Conservation (phyloP, 148 eudicot genomes). For the Fallopia convolvulus region DNA sequence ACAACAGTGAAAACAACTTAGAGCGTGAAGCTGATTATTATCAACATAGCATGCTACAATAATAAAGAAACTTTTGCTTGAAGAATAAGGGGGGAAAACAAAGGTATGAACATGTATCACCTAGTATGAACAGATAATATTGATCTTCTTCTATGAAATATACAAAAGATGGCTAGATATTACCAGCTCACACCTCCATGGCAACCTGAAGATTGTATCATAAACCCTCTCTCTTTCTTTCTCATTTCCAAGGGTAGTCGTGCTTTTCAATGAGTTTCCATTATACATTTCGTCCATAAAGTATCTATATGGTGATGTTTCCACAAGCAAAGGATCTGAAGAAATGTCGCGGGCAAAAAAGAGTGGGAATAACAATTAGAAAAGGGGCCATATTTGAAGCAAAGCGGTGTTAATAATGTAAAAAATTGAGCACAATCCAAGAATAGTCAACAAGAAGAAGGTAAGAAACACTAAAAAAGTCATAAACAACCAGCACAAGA, state of each 20-base stretch:
- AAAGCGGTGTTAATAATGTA: not conserved
- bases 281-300: slow-evolving; percentile 72
- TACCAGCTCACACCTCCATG: slow-evolving; percentile 99
- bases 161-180: slow-evolving; percentile 3
- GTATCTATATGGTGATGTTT: slow-evolving; percentile 71
- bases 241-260: slow-evolving; percentile 71
- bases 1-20: not conserved
- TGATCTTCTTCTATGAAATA: not conserved
- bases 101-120: not conserved
- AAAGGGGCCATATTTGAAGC: not conserved
- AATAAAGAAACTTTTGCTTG: not conserved
- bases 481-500: not conserved
- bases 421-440: not conserved
- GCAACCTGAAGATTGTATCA: slow-evolving; percentile 92
- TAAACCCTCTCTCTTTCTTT: slow-evolving; percentile 93
- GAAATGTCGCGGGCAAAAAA: slow-evolving; percentile 14
- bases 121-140: not conserved
- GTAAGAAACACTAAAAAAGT: not conserved
- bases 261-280: slow-evolving; percentile 79
- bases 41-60: not conserved
- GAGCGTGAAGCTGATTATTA: not conserved
- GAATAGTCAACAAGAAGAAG: not conserved
- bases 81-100: not conserved
- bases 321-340: slow-evolving; percentile 53
- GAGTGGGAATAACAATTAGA: slow-evolving; percentile 7